Base-by-base conservation (phyloP, 352 stramenopile species). In the Globisporangium solare region DNA sequence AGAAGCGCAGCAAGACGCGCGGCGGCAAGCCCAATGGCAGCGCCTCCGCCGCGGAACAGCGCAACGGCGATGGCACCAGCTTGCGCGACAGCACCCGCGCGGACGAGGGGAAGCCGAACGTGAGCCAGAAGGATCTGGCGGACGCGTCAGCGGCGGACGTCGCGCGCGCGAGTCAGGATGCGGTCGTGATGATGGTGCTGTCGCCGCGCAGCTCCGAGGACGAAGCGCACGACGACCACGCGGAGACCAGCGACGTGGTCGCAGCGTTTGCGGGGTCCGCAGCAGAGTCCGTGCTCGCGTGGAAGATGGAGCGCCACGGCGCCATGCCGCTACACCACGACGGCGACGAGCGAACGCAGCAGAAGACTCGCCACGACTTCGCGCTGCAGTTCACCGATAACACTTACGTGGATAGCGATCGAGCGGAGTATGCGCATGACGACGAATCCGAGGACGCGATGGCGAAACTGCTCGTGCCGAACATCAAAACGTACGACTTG, bases 401-500 rank as follows among this genome's bases (percentile, higher is more conserved):
- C 49, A 51, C 66, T 39, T 48, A 71, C 21, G 48, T 53, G 20
- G 43, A 47, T 4, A 56, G 61, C 40, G 62, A 35, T 35, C 27
- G 3, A 35, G 27, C 27, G 7, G 27, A 35, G 27, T 8, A 35
- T 35, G 27, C 27, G 27, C 27, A 78, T 6, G 51, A 60, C 41
- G 48, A 35, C n/a, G 57, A 66, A 7, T 13, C 60, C 11, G 56
- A 56, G 14, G 37, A 35, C 5, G 52, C 31, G 6, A 18, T 54
- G 49, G 54, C 21, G 3, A 66, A 67, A 35, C 53, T 76, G 15
- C 22, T 76, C 40, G 51, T 72, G 11, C 66, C 61, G n/a, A 73
- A 71, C 48, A 71, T 78, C 37, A 62, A 70, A 21, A 70, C 71
- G 31, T 77, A 72, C 21, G 69, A 61, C 18, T 57, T 78, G 46